Base-by-base conservation (phyloP, 495 filamentous ascomycete species). In the Aspergillus indologenus region DNA sequence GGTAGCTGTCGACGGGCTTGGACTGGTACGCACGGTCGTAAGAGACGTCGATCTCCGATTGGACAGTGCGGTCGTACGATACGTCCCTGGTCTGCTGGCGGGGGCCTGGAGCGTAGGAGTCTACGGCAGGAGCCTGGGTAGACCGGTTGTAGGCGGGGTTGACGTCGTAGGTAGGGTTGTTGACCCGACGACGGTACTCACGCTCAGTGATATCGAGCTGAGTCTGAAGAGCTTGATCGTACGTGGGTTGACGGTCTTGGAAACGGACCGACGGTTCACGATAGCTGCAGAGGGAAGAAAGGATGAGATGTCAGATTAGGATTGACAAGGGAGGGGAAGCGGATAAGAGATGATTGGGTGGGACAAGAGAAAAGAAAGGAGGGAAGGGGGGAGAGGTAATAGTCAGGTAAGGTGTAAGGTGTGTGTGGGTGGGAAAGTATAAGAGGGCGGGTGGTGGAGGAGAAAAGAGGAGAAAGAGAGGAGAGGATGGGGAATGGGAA, bases 191-290 rank as follows among this genome's bases (percentile, higher is more conserved):
- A 73, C 91, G 91, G 77, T 89, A 94, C 71, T 93, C 84, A 73
- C 85, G 85, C 79, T 96, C 92, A 70, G 87, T 87, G 61, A 88
- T 72, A 82, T 96, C 92, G 73, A 96, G 83, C 67, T 86, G 82
- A 61, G 79, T 78, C 62, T 78, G 70, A 60, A 75, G 72, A 61
- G 78, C 71, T 60, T 79, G 71, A 62, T 83, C 81, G 78, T 84
- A 81, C 66, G 73, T 71, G 50, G 68, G 68, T 60, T 77, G 76
- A 54, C 58, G 66, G 59, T 75, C 72, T 60, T 85, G 80, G 75
- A 90, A 81, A 49, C 80, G 82, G 61, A 67, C 72, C 71, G 76
- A 75, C 55, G 81, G 74, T 70, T 82, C 71, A 67, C 74, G 75
- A 67, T 82, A 81, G 63, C 82, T 84, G 65, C 65, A 70, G 75